Base-by-base conservation (phyloP, 495 filamentous ascomycete species). In the Jackrogersella multiformis region DNA sequence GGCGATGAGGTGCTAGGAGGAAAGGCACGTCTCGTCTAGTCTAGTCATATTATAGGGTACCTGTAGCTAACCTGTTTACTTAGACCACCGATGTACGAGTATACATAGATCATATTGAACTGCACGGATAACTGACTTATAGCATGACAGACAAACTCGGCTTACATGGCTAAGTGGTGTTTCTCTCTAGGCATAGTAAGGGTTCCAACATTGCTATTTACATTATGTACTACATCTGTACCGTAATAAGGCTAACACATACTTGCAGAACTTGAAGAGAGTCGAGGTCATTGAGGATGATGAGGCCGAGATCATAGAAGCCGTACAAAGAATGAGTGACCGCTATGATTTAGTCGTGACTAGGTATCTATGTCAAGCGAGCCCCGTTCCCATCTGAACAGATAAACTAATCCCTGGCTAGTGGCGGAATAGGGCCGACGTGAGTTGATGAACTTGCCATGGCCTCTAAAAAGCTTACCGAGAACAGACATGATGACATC, bases 1-100 rank as follows among this genome's bases (percentile, higher is more conserved):
- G 95, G 95, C 18, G 94, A 99, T 78, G 95, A 99, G 74, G 92
- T 99, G 3, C 84, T 99, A 2, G 92, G 92, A n/a, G 95, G 95
- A 64, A 99, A 99, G 90, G 94, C 92, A 79, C 20, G 38, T 44
- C 15, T 13, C 36, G 38, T 23, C 36, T 39, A 16, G 35, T 35
- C 34, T 4, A 8, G 8, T 20, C 34, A 1, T 45, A 0, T 42
- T 23, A 23, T 44, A 18, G 7, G 2, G 30, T 34, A 32, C 49
- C 8, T 23, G 32, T 18, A 45, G 42, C 64, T 68, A 53, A 68
- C 26, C 12, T 28, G 16, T 30, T 9, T 41, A n/a, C 51, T 13
- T 45, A 82, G 76, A 80, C 72, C 10, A 72, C 71, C 38, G 78
- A 82, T 69, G 77, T 71, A 64, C 58, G 68, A 39, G 9, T 44